Evolutionary conservation across 2,329 filamentous ascomycete genomes (phyloP), one percentile per base, ranked within the genome.

Genomic region (Fusarium sambucinum): DNA sequence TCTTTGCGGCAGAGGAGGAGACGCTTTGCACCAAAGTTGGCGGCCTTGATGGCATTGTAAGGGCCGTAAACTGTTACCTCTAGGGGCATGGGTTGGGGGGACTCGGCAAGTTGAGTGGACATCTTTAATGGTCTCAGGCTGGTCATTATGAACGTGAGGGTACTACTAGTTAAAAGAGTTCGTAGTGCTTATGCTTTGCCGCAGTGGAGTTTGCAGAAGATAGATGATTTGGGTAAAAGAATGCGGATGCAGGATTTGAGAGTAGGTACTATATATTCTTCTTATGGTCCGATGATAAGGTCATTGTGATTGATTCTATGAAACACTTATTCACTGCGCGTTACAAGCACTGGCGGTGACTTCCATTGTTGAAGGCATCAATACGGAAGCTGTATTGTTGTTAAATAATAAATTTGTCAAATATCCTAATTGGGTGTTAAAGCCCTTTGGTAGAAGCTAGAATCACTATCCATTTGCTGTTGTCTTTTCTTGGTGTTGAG

Each of bases 31-130:
- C 84, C 84, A n/a, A 79, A 74, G 25, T 63, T 52, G 41, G 81
- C 76, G 11, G 84, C 83, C 12, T 69, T 62, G 35, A 76, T 68
- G 33, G 82, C 84, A 7, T 79, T 77, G 14, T 66, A 61, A 25
- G 80, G 73, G 40, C 83, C 83, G 75, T 88, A 89, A 69, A 86
- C 81, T 56, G 86, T 85, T 42, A 87, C 79, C 71, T 89, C 86
- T 19, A 88, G 80, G 17, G 76, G 77, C 21, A 75, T 69, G 19
- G 65, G 59, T n/a, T 51, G 50, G 21, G 42, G 52, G 29, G 48
- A 37, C 23, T 52, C 48, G 27, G 29, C 32, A 29, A 37, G 46
- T 4, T 44, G 41, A 6, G 45, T 41, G 40, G 48, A 40, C 66
- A 69, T 69, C 21, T 29, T 66, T 25, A 6, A 32, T 25, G 29